Evolutionary conservation across 2,329 filamentous ascomycete species (phyloP), one percentile per base, ranked within the genome.

Genomic region (Onygenales sp.): DNA sequence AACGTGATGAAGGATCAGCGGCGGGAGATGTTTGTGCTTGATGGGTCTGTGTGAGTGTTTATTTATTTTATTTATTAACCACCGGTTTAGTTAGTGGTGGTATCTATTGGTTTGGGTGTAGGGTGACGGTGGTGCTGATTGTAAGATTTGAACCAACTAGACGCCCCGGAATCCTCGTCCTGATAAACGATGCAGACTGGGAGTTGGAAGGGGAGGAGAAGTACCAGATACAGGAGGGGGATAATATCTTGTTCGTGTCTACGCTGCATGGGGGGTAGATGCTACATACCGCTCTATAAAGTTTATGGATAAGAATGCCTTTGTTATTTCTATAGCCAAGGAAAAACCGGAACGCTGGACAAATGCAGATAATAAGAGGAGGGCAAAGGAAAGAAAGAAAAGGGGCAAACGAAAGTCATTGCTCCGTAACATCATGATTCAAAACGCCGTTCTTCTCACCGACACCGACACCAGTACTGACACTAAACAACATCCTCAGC

Each of bases 151-250:
- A n/a, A 31, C 17, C 17, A 17, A 17, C 17, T 54, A 97, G 92
- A 56, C 90, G 93, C 51, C 93, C 93, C 5, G 93, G 93, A 2
- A 95, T 98, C 68, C 81, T 98, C 43, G 92, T 96, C 32, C 78
- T 98, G 54, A 95, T 98, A 70, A 98, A 98, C 67, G 93, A 98
- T 63, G 89, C 90, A 31, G 93, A 98, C 69, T 98, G 93, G 93
- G 93, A 97, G 70, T 81, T 98, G 10, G 93, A 97, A 72, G 93
- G 91, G 14, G 92, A 97, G 72, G 90, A 93, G 66, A 80, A 83
- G 60, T 97, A 97, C 67, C 85, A 90, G 71, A 73, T 98, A 54
- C 84, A 92, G 71, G 72, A 77, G 57, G 81, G 84, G 55, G 93
- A 98, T 74, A 92, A 87, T 66, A 87, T 98, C 61, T 77, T 97